Percentiles rank a stretch among this genome's conserved stretches.
phyloP scores from a whole-genome alignment of 352 stramenopile genomes.

The Phytophthora gonapodyides region DNA sequence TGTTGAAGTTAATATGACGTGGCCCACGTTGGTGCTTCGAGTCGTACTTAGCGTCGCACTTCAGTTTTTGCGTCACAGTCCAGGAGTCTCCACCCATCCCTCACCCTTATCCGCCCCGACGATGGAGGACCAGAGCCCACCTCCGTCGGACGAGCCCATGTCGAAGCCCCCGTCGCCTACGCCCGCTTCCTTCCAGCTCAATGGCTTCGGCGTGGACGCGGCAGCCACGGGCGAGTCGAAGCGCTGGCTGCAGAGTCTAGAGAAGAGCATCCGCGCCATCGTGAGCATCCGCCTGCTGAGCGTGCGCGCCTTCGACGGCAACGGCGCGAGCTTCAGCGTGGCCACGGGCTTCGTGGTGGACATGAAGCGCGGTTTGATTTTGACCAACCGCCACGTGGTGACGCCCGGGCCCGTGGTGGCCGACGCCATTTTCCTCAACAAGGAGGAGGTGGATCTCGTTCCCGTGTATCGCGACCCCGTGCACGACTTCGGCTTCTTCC shows the following conservation, averaged over 20 bases:
- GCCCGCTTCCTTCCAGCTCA: constrained; percentile 33
- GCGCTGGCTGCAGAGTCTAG: constrained; percentile 72
- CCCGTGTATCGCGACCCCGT: constrained; percentile 92
- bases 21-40: constrained; percentile 17
- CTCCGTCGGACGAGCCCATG: constrained; percentile 33
- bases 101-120: not conserved
- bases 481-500: constrained; percentile 93
- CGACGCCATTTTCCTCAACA: constrained; percentile 94
- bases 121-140: constrained; percentile 27
- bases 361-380: constrained; percentile 83
- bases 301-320: constrained; percentile 89
- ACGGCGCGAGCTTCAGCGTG: constrained; percentile 83
- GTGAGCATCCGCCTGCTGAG: constrained; percentile 88
- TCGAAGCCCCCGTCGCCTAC: constrained; percentile 15
- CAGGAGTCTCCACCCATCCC: constrained; percentile 9
- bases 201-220: constrained; percentile 44
- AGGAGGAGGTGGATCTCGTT: constrained; percentile 92
- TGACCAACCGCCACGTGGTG: constrained; percentile 94
- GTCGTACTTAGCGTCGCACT: constrained; percentile 18
- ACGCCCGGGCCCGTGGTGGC: constrained; percentile 86
- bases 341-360: constrained; percentile 94
- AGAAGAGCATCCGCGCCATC: constrained; percentile 78
- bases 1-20: constrained; percentile 22
- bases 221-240: constrained; percentile 53
- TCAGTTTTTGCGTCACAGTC: too few species aligned